These are phyloP conservation scores for Diplotaxis tenuifolia DNA, from an alignment of 345 rosid species.

Conservation along the genomic window DNA sequence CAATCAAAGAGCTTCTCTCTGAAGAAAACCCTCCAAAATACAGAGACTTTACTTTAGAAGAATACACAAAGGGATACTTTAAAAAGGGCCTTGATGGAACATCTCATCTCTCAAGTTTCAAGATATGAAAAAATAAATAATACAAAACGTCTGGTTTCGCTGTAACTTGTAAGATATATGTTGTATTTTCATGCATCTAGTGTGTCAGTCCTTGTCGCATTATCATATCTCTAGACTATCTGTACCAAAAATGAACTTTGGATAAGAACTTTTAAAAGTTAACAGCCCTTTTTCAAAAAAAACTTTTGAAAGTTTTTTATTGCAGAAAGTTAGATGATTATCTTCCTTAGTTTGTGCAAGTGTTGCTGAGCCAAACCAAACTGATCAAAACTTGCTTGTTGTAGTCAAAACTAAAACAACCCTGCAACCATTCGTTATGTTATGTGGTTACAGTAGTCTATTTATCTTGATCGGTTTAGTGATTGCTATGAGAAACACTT, in stretches of 20 bases:
- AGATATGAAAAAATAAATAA: slow-evolving; percentile 15
- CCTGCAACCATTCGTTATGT: background rate
- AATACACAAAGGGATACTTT: slow-evolving; percentile 17
- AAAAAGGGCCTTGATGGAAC: slow-evolving; percentile 36
- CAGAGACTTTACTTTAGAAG: slow-evolving; percentile 18
- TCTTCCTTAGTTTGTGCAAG: background rate
- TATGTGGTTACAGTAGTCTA: background rate
- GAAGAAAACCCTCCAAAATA: slow-evolving; percentile 42
- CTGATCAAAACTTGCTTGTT: background rate
- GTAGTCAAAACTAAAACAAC: too few relatives aligned
- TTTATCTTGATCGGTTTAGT: background rate
- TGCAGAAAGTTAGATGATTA: background rate
- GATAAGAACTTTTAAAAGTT: too few relatives aligned
- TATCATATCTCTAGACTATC: background rate
- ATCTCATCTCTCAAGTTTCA: slow-evolving; percentile 32
- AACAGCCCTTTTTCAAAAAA: too few relatives aligned
- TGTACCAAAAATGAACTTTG: background rate
- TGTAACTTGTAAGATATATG: background rate
- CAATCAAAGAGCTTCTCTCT: slow-evolving; percentile 43
- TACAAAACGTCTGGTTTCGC: background rate
- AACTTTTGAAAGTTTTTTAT: background rate
- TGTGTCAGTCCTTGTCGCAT: background rate
- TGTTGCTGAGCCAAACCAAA: background rate
- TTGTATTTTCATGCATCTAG: background rate
- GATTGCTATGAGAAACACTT: background rate